Evolutionary conservation across 257 asterid species (phyloP).

Genomic region (Capsicum rhomboideum): DNA sequence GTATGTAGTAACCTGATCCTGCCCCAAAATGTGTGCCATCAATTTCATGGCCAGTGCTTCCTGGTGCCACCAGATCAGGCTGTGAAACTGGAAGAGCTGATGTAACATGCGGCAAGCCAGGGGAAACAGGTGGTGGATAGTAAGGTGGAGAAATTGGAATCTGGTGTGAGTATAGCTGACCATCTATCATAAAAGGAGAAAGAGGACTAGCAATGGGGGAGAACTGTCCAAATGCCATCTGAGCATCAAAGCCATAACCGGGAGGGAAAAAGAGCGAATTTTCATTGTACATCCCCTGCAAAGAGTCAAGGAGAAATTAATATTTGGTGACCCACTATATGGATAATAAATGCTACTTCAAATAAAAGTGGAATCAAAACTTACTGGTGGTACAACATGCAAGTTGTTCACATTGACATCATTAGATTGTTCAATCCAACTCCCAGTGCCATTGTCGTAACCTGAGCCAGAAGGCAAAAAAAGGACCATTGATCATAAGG

Average conservation of each 20-base stretch:
- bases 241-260: constrained; percentile 84
- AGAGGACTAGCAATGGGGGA: constrained; percentile 83
- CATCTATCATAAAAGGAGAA: constrained; percentile 86
- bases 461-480: constrained; percentile 41
- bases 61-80: constrained; percentile 59
- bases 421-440: constrained; percentile 76
- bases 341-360: constrained; percentile 2
- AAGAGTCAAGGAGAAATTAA: constrained; percentile 16
- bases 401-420: constrained; percentile 72
- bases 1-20: constrained; percentile 76
- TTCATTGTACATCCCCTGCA: constrained; percentile 90
- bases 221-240: constrained; percentile 92
- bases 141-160: constrained; percentile 65
- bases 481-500: constrained; percentile 3
- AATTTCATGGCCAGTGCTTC: constrained; percentile 70
- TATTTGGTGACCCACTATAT: constrained; percentile 5
- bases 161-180: constrained; percentile 90
- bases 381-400: constrained; percentile 82
- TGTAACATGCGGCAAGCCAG: constrained; percentile 71
- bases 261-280: constrained; percentile 64
- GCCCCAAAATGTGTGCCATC: constrained; percentile 70
- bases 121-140: constrained; percentile 75
- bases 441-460: constrained; percentile 65
- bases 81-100: constrained; percentile 67
- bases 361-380: constrained; percentile 17